Evolutionary conservation across 306 rosid genomes (phyloP).

Genomic region (Prunus persica): Prunus_persica_NCBIv2 NC_034011.1:24842501-24843000

Average conservation of each 20-base stretch:
- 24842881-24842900: conserved; percentile 11
- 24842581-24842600: not conserved
- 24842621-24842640: too few relatives aligned
- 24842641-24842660: not conserved
- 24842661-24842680: not conserved
- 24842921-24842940: conserved; percentile 65
- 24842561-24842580: not conserved
- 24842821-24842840: conserved; percentile 14
- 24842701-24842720: conserved; percentile 2
- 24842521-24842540: not conserved
- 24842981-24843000: conserved; percentile 65
- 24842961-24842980: conserved; percentile 74
- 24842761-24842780: conserved; percentile 13
- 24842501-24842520: not conserved
- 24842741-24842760: not conserved
- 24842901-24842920: not conserved
- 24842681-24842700: not conserved
- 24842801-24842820: not conserved
- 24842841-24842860: not conserved
- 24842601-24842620: not conserved
- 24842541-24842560: too few relatives aligned
- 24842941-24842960: conserved; percentile 70
- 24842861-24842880: not conserved
- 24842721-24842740: not conserved
- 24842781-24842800: not conserved